Percentiles rank a stretch among this genome's conserved stretches.
phyloP scores from a whole-genome alignment of 768 basidiomycete species.

The Myochromella boudieri region DNA sequence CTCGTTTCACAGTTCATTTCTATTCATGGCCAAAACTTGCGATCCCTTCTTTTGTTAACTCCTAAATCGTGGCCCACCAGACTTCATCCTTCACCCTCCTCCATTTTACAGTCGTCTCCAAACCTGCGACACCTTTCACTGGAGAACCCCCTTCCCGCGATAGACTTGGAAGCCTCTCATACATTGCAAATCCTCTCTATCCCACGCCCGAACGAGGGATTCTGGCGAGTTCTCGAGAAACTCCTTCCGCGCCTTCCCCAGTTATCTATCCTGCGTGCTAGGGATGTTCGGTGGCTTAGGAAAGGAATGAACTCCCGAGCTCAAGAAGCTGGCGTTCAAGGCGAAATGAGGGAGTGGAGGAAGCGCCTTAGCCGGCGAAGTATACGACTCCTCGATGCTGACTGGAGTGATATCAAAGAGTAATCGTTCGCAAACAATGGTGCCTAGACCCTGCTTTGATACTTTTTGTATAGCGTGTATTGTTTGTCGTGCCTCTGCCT shows the following conservation, averaged over 20 bases:
- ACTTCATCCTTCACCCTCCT: conserved; percentile 52
- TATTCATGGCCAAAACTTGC: conserved; percentile 55
- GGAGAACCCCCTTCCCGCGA: conserved; percentile 63
- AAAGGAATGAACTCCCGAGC: conserved; percentile 65
- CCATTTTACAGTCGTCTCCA: conserved; percentile 49
- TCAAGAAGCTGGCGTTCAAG: conserved; percentile 74
- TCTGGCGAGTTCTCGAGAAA: conserved; percentile 54
- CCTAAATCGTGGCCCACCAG: conserved; percentile 69
- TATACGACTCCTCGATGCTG: conserved; percentile 66
- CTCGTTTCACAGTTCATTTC: conserved; percentile 58
- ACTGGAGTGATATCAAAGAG: conserved; percentile 58
- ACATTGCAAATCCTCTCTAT: conserved; percentile 69
- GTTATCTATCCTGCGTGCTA: conserved; percentile 54
- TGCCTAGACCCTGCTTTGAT: too few species aligned
- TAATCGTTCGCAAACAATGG: conserved; percentile 2
- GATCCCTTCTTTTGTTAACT: conserved; percentile 64
- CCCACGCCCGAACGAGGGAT: conserved; percentile 66
- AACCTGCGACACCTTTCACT: conserved; percentile 69
- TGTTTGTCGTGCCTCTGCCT: too few species aligned
- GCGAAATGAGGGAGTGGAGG: conserved; percentile 77
- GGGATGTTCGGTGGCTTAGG: conserved; percentile 74
- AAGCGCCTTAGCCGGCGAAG: conserved; percentile 55
- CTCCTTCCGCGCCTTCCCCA: conserved; percentile 56
- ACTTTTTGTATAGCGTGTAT: too few species aligned
- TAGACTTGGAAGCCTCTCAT: conserved; percentile 34